phyloP scores from a whole-genome alignment of 73 alveolate species.

The Tetrahymena elliotti region DNA sequence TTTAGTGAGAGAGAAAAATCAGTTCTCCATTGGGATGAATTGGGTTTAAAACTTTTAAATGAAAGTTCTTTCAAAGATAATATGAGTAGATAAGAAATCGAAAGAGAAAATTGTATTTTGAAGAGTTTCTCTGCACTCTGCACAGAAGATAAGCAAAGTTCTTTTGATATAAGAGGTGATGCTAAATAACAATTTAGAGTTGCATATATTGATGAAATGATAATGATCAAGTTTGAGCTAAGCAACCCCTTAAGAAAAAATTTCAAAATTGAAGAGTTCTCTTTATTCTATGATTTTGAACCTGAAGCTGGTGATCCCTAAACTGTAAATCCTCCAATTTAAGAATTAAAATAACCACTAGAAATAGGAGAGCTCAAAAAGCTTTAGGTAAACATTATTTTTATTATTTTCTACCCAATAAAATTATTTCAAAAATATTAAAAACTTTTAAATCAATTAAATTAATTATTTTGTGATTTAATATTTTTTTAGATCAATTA shows the following conservation, averaged over 20 bases:
- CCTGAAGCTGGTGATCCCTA: background rate
- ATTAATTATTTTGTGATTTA: no score
- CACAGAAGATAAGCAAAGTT: background rate
- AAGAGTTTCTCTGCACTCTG: background rate
- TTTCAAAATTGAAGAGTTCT: background rate
- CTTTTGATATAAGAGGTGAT: background rate
- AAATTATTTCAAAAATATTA: no score
- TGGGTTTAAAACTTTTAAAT: background rate
- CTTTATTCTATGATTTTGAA: background rate
- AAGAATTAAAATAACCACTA: background rate
- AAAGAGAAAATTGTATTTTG: background rate
- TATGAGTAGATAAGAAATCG: background rate
- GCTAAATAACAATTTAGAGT: background rate
- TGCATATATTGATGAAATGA: background rate
- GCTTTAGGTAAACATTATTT: background rate
- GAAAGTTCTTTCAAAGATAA: background rate
- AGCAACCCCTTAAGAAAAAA: background rate
- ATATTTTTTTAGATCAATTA: no score
- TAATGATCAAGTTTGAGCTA: background rate
- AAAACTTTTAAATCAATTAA: no score
- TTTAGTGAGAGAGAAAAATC: background rate
- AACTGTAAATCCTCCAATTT: background rate
- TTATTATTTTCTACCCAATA: background rate
- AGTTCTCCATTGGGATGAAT: background rate
- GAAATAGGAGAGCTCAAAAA: background rate